Base-by-base conservation (phyloP, 1,284 basidiomycete species). In the Cerioporus squamosus region DNA sequence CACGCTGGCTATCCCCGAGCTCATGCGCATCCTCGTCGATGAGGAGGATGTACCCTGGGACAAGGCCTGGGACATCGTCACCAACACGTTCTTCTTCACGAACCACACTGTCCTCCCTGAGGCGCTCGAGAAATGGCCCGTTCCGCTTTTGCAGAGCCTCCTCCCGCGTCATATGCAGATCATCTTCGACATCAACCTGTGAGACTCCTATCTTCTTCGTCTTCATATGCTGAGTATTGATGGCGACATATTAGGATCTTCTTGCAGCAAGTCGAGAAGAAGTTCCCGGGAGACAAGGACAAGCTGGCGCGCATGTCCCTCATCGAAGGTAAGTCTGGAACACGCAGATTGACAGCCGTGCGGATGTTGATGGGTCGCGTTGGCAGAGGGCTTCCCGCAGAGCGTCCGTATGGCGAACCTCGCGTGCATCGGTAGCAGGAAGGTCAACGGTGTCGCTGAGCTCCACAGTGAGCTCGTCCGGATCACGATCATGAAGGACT, bases 381-480 rank as follows among this genome's bases (percentile, higher is more conserved):
- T 40, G 29, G 17, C 62, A 91, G 93, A 95, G 85, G 90, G 91
- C 18, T 75, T 82, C 60, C 92, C 92, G 18, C 87, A 95, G 75
- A 85, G 92, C 68, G 83, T 97, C 57, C 85, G 94, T 66, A 97
- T 96, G 94, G 93, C 94, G 9, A 87, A 89, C 74, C 76, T 94
- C 26, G 91, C 91, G 10, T 88, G 85, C 70, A 87, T 92, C 54
- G 90, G 87, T 72, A 86, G 91, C 79, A 79, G 91, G 71, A 95
- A 91, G 73, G 90, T 96, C 68, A 97, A 97, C 69, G 95, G 95
- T 72, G 95, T 97, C 22, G 95, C 95, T n/a, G 95, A 95, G 85
- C 74, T 92, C 49, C 90, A 91, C 75, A 88, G 85, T 65, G 87
- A 91, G 50, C 80, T 93, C 51, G 86, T 92, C 46, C 79, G 74